Evolutionary conservation across 176 grass and related monocot species (phyloP).

Genomic region (Alopecurus myosuroides): DNA sequence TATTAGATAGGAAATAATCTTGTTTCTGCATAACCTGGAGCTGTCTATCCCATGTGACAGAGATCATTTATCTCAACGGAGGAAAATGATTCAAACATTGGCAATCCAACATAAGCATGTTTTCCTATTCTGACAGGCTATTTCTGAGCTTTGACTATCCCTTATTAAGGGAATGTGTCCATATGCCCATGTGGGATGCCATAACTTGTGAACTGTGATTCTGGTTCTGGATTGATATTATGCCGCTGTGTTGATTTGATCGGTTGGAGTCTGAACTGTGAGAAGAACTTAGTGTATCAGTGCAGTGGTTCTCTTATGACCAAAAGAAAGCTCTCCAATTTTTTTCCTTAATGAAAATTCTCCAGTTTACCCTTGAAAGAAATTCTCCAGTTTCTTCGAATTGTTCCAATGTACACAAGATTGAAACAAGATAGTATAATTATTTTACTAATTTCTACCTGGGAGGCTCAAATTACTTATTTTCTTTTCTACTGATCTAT

Average conservation of each 20-base stretch:
- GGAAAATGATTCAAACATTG: background rate
- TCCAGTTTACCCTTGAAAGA: too few relatives aligned
- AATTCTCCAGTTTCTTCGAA: too few relatives aligned
- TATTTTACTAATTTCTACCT: constrained; percentile 4
- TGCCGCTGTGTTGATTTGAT: background rate
- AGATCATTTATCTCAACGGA: background rate
- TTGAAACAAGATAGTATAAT: background rate
- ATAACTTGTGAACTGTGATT: background rate
- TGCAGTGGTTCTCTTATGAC: background rate
- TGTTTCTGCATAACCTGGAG: too few relatives aligned
- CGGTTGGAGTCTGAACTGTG: background rate
- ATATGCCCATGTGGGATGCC: background rate
- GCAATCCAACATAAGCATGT: background rate
- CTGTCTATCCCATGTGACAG: background rate
- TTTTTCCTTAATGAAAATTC: background rate
- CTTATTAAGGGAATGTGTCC: background rate
- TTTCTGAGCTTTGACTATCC: background rate
- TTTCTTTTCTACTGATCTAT: background rate
- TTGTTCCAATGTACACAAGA: background rate
- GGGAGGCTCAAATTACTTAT: background rate
- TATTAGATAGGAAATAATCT: too few relatives aligned
- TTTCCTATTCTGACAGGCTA: background rate
- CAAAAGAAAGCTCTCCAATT: background rate
- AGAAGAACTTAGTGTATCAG: background rate
- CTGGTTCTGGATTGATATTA: background rate